Percentiles rank a stretch among this genome's conserved stretches.
Conservation (phyloP, 805 yeast genomes). For the Zygosaccharomyces bisporus region DNA sequence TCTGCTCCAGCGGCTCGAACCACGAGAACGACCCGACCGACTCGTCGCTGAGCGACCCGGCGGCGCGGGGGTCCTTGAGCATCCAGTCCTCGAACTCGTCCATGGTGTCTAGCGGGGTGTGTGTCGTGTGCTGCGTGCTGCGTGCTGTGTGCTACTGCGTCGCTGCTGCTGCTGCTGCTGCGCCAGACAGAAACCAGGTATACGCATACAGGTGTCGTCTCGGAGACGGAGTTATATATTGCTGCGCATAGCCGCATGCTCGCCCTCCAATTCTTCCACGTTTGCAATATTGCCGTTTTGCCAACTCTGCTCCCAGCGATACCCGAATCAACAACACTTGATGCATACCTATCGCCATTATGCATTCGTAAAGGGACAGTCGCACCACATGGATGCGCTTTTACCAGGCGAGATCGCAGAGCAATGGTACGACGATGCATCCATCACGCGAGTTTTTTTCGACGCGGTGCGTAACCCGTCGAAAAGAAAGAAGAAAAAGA, state of each 20-base stretch:
- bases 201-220: not conserved
- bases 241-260: not conserved
- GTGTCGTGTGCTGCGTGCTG: not conserved
- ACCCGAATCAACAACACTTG: not conserved
- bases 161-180: too few species aligned
- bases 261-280: not conserved
- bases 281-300: slow-evolving; percentile 1
- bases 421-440: not conserved
- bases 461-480: not conserved
- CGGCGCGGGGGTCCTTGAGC: slow-evolving; percentile 15
- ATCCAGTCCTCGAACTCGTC: slow-evolving; percentile 19
- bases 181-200: not conserved
- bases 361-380: slow-evolving; percentile 3
- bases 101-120: not conserved
- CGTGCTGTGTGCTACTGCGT: not conserved
- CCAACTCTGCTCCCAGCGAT: not conserved
- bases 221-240: not conserved
- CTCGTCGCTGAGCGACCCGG: slow-evolving; percentile 13
- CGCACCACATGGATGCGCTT: slow-evolving; percentile 3
- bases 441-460: slow-evolving; percentile 8
- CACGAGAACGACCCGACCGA: slow-evolving; percentile 18
- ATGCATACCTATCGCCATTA: slow-evolving; percentile 5
- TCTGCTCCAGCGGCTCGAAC: slow-evolving; percentile 30
- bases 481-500: not conserved
- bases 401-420: not conserved